These are phyloP conservation scores for Cyclocybe aegerita DNA, from an alignment of 768 basidiomycete species.

Conservation along the genomic window DNA sequence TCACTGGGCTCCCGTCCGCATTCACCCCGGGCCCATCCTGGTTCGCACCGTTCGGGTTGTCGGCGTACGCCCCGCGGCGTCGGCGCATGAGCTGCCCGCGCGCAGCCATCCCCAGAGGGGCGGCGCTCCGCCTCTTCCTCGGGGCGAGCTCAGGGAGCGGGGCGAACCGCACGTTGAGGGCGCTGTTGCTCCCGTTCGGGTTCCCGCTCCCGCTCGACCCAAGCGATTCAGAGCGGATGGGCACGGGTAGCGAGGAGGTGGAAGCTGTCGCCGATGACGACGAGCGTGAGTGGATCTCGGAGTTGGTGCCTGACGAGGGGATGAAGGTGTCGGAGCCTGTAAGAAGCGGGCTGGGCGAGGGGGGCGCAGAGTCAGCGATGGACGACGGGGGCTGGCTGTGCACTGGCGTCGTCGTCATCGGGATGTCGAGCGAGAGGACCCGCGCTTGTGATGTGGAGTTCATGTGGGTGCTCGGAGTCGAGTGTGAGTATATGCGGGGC, in stretches of 20 bases:
- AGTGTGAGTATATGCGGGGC: too few relatives aligned
- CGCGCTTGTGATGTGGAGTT: neutral
- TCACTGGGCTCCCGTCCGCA: neutral
- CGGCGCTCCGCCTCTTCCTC: conserved; percentile 44
- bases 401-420: neutral
- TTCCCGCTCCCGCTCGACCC: neutral
- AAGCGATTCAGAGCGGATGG: too few relatives aligned
- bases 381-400: conserved; percentile 12
- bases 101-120: conserved; percentile 56
- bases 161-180: conserved; percentile 52
- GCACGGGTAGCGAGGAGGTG: conserved; percentile 5
- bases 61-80: conserved; percentile 21
- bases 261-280: conserved; percentile 16
- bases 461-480: too few relatives aligned
- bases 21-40: neutral
- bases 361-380: conserved; percentile 13
- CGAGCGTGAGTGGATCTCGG: neutral
- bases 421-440: conserved; percentile 2
- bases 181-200: too few relatives aligned
- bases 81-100: conserved; percentile 40
- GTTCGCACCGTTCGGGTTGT: neutral
- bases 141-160: conserved; percentile 56
- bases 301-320: conserved; percentile 7
- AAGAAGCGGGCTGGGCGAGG: conserved; percentile 16
- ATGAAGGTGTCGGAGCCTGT: conserved; percentile 3